Conservation (phyloP, 1,284 basidiomycete genomes). For the Ustilago sp. region DNA sequence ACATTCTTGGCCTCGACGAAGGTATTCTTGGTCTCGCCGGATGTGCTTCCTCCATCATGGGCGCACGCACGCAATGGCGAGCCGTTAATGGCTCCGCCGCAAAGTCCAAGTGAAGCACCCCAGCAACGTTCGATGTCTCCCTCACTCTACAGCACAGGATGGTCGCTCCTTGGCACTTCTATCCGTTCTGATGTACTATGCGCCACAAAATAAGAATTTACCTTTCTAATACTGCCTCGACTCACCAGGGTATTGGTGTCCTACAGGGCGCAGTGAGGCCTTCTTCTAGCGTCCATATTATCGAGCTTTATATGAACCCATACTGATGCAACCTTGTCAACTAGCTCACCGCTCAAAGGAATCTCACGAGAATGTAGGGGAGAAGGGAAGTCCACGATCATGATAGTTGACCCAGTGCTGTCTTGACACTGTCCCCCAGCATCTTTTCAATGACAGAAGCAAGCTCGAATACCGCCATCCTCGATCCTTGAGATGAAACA, state of each 20-base stretch:
- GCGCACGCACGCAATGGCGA: slow-evolving; percentile 67
- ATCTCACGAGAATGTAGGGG: too few species aligned
- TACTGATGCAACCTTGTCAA: too few species aligned
- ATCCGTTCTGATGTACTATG: neutral
- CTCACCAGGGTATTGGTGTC: neutral
- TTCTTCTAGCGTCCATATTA: neutral
- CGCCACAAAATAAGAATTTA: neutral
- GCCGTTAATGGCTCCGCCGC: slow-evolving; percentile 65
- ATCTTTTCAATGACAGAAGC: too few species aligned
- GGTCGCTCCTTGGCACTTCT: neutral
- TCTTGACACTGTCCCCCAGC: too few species aligned
- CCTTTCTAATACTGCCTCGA: neutral
- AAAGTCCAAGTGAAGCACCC: slow-evolving; percentile 49
- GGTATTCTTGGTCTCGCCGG: slow-evolving; percentile 73
- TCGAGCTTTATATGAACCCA: too few species aligned
- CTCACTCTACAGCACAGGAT: neutral
- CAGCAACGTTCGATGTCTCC: neutral
- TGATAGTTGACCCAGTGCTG: neutral
- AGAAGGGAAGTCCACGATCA: neutral
- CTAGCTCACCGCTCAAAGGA: too few species aligned
- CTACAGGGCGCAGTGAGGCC: too few species aligned
- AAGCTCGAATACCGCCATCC: neutral
- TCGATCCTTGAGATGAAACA: neutral
- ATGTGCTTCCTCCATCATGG: slow-evolving; percentile 63
- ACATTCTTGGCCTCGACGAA: slow-evolving; percentile 84